Percentiles rank a stretch among this genome's conserved stretches.
phyloP scores from a whole-genome alignment of 1,139 yeast species.

The Magnusiomyces sp. region DNA sequence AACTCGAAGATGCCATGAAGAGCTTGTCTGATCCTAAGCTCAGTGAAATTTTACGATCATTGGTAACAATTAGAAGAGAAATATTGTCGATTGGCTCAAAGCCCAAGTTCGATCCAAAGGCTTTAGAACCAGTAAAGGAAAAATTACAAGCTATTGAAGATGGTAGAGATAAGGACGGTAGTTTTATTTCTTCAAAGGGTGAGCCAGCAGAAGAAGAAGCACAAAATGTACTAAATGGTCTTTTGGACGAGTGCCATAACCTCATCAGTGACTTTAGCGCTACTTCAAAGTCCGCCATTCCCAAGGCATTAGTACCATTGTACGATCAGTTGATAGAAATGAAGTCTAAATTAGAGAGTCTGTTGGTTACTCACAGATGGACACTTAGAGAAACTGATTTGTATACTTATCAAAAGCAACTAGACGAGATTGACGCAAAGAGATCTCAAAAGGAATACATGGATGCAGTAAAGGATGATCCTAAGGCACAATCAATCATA shows the following conservation, averaged over 20 bases:
- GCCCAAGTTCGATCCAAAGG: conserved; percentile 29
- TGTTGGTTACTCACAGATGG: conserved; percentile 91
- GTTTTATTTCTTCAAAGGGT: conserved; percentile 31
- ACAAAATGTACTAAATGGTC: conserved; percentile 43
- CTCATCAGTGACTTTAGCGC: conserved; percentile 62
- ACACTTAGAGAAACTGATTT: conserved; percentile 91
- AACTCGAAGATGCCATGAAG: conserved; percentile 25
- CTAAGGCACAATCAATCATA: conserved; percentile 53
- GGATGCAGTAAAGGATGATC: conserved; percentile 25
- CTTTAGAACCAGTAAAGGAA: conserved; percentile 32
- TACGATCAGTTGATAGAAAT: conserved; percentile 51
- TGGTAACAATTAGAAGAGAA: conserved; percentile 46
- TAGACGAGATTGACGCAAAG: conserved; percentile 60
- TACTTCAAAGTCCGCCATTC: conserved; percentile 45
- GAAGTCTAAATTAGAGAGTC: conserved; percentile 66
- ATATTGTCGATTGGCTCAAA: conserved; percentile 43
- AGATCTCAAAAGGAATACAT: conserved; percentile 49
- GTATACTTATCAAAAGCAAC: conserved; percentile 65
- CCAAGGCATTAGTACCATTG: conserved; percentile 41
- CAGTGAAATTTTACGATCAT: conserved; percentile 27
- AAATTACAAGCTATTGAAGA: conserved; percentile 38
- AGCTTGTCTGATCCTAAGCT: conserved; percentile 25
- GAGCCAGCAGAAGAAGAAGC: conserved; percentile 32
- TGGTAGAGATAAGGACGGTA: conserved; percentile 38
- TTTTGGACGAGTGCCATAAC: conserved; percentile 70